Base-by-base conservation (phyloP, 139 green algal genomes). In the Spirogloea muscicola region DNA sequence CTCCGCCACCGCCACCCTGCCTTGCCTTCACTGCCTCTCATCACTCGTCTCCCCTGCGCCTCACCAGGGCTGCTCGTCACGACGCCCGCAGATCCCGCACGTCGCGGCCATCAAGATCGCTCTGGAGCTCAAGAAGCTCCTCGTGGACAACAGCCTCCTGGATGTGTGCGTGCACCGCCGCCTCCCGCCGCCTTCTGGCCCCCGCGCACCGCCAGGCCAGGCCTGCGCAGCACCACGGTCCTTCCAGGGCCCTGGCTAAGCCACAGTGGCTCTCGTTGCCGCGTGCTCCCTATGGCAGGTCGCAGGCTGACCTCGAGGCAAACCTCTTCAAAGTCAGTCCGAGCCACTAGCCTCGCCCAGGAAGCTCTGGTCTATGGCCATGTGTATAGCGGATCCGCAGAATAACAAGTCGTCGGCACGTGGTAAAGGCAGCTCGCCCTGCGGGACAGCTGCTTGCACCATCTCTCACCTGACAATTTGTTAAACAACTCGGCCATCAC, bases 61-160 rank as follows among this genome's bases (percentile, higher is more conserved):
- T 16, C 13, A 16, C 44, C 16, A 52, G 44, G 13, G 13, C 44
- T n/a, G n/a, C n/a, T n/a, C n/a, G n/a, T n/a, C n/a, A n/a, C n/a
- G n/a, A n/a, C n/a, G n/a, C n/a, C n/a, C n/a, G 25, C 74, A 67
- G 39, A 83, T 84, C 21, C 75, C 79, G 1, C 44, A 52, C 37
- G 76, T 77, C 40, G 58, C 40, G 88, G 92, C 92, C 38, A 87
- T 94, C 18, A 94, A 95, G 64, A 91, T 97, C 27, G 90, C 92
- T 0, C 68, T 97, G 64, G 90, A 95, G 58, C 68, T 96, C 16
- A 97, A 97, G 82, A 97, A 97, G 75, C 85, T 90, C 3, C 58
- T 97, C 34, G 93, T 97, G n/a, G 92, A 97, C 77, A 75, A 87
- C 18, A 76, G 87, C 37, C 55, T 84, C 25, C 78, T 93, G 29